Conservation (phyloP, 169 alveolate species). For the Plasmodium reichenowi region DNA sequence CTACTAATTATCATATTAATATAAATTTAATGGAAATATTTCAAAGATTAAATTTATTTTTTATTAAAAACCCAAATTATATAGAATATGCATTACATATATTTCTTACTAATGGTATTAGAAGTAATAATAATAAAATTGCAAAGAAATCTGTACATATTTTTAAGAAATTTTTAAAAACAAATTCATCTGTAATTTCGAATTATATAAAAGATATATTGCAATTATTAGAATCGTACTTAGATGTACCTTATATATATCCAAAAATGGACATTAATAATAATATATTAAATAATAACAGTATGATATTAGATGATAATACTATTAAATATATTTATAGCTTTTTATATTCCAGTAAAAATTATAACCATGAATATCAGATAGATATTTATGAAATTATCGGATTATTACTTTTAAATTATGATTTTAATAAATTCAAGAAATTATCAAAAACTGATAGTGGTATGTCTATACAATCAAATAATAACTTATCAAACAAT, state of each 20-base stretch:
- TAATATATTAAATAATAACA: not conserved
- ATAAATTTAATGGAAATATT: constrained; percentile 72
- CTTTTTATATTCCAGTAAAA: constrained; percentile 24
- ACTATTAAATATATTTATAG: constrained; percentile 36
- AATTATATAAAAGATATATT: constrained; percentile 60
- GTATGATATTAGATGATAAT: constrained; percentile 12
- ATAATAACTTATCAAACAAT: no score
- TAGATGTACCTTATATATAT: constrained; percentile 53
- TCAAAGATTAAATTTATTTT: constrained; percentile 59
- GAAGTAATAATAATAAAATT: constrained; percentile 44
- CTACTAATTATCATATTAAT: constrained; percentile 58
- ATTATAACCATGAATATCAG: constrained; percentile 64
- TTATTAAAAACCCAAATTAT: constrained; percentile 53
- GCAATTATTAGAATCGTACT: constrained; percentile 44
- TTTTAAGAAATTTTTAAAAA: constrained; percentile 64
- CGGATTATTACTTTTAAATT: constrained; percentile 29
- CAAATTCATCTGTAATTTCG: constrained; percentile 33
- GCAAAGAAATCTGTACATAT: constrained; percentile 54
- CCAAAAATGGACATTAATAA: constrained; percentile 6
- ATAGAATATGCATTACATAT: constrained; percentile 60
- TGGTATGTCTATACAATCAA: no score
- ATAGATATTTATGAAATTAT: constrained; percentile 58
- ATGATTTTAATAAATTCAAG: constrained; percentile 29
- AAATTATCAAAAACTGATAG: constrained; percentile 13
- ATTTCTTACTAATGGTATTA: constrained; percentile 64